These are phyloP conservation scores for Mortierella polycephala DNA, from an alignment of 371 early-diverging fungal species.

Conservation along the genomic window DNA sequence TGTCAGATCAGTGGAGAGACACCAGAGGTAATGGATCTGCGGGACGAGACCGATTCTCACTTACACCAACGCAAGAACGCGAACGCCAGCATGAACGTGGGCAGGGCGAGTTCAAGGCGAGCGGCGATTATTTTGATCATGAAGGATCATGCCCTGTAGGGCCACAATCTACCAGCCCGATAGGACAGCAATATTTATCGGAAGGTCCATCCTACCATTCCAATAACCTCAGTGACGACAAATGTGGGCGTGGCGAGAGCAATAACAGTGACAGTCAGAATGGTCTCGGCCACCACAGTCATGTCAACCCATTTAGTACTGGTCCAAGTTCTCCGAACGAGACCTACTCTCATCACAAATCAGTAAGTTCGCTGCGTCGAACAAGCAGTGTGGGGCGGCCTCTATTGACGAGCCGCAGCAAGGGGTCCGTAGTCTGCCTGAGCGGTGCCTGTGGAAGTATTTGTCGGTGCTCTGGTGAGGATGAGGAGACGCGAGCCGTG, in stretches of 20 bases:
- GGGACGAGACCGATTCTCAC: conserved; percentile 21
- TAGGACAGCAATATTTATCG: conserved; percentile 2
- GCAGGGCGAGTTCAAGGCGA: not conserved
- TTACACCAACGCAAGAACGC: not conserved
- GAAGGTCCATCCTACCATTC: conserved; percentile 4
- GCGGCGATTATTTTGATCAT: conserved; percentile 20
- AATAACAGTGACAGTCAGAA: not conserved
- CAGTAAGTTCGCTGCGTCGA: conserved; percentile 10
- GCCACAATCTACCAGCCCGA: conserved; percentile 14
- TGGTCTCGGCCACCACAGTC: not conserved
- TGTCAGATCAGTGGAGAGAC: conserved; percentile 38
- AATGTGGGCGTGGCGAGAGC: not conserved
- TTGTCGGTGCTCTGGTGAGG: conserved; percentile 47
- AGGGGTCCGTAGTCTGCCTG: conserved; percentile 21
- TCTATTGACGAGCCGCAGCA: conserved; percentile 21
- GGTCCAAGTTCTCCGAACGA: conserved; percentile 42
- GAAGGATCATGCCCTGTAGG: conserved; percentile 1
- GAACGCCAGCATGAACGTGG: conserved; percentile 15
- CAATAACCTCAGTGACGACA: conserved; percentile 15
- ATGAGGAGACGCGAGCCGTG: conserved; percentile 50
- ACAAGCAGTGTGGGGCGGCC: conserved; percentile 41
- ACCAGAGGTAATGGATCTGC: conserved; percentile 15
- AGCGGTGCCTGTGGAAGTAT: conserved; percentile 50
- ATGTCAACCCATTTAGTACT: conserved; percentile 30
- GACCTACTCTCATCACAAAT: conserved; percentile 11